Percentiles rank a stretch among this genome's conserved stretches.
These are phyloP conservation scores for Nigrospora sphaerica DNA, from an alignment of 2,329 filamentous ascomycete species.

Conservation along the genomic window DNA sequence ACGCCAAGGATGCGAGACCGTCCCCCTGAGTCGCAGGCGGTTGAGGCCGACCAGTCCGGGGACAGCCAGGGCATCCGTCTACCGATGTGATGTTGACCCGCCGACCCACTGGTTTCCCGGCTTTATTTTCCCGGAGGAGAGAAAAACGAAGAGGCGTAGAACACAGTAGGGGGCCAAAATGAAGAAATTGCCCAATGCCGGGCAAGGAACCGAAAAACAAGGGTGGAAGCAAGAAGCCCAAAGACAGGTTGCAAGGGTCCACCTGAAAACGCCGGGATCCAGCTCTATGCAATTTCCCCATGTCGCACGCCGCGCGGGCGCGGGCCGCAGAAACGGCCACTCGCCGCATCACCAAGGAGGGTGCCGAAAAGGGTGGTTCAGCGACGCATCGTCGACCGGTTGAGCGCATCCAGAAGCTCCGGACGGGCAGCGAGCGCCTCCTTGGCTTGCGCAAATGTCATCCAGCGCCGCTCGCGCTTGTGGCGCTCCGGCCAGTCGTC, in stretches of 20 bases:
- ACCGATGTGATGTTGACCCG: too few species aligned
- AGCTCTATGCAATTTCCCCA: constrained; percentile 22
- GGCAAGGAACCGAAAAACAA: constrained; percentile 6
- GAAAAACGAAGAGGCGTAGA: too few species aligned
- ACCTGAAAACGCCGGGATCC: constrained; percentile 19
- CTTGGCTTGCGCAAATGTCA: constrained; percentile 75
- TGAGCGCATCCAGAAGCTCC: constrained; percentile 82
- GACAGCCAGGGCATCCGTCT: too few species aligned
- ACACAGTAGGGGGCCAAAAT: not conserved
- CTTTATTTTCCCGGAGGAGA: too few species aligned
- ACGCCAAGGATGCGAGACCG: too few species aligned
- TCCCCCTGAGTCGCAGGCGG: too few species aligned
- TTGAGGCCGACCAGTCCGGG: too few species aligned
- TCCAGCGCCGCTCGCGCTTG: constrained; percentile 87
- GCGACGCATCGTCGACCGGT: constrained; percentile 66
- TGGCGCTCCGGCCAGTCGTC: constrained; percentile 87
- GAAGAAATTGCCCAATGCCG: constrained; percentile 3
- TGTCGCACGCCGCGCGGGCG: not conserved
- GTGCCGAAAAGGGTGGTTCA: constrained; percentile 9
- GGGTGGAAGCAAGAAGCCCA: not conserved
- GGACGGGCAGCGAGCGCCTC: constrained; percentile 70
- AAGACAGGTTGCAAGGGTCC: not conserved
- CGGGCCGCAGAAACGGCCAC: too few species aligned
- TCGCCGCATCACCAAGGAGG: too few species aligned
- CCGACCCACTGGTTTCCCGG: too few species aligned